These are phyloP conservation scores for Emmonsiellopsis sp. DNA, from an alignment of 2,329 filamentous ascomycete species.

Conservation along the genomic window DNA sequence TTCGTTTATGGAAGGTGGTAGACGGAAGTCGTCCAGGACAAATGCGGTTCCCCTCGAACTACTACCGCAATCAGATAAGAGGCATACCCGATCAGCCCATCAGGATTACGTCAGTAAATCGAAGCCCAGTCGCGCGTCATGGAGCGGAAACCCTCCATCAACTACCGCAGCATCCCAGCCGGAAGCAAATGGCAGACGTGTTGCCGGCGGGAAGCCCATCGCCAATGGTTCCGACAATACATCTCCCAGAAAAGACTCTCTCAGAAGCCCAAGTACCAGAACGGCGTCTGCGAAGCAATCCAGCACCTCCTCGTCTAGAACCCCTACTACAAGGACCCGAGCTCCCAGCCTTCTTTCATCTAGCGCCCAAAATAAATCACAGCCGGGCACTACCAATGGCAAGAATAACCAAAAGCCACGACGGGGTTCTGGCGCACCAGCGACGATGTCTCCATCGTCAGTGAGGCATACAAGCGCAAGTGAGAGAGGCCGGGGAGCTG, in stretches of 20 bases:
- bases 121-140: slow-evolving; percentile 14
- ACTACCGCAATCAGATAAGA: slow-evolving; percentile 38
- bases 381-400: slow-evolving; percentile 11
- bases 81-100: slow-evolving; percentile 34
- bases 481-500: background rate
- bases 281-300: slow-evolving; percentile 6
- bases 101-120: slow-evolving; percentile 24
- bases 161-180: slow-evolving; percentile 18
- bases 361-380: slow-evolving; percentile 15
- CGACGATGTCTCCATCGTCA: background rate
- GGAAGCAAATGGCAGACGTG: slow-evolving; percentile 21
- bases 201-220: slow-evolving; percentile 18
- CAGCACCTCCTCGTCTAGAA: background rate
- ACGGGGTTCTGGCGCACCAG: background rate
- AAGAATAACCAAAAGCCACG: background rate
- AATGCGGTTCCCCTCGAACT: slow-evolving; percentile 38
- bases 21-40: slow-evolving; percentile 52
- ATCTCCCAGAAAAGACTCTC: slow-evolving; percentile 14
- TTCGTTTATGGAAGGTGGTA: slow-evolving; percentile 59
- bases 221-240: slow-evolving; percentile 18
- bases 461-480: background rate
- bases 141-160: slow-evolving; percentile 1
- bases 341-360: slow-evolving; percentile 20
- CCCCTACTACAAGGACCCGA: slow-evolving; percentile 17
- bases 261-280: slow-evolving; percentile 17